Percentiles rank a stretch among this genome's conserved stretches.
These are phyloP conservation scores for Phaeotremella fagi DNA, from an alignment of 768 basidiomycete species.

Conservation along the genomic window DNA sequence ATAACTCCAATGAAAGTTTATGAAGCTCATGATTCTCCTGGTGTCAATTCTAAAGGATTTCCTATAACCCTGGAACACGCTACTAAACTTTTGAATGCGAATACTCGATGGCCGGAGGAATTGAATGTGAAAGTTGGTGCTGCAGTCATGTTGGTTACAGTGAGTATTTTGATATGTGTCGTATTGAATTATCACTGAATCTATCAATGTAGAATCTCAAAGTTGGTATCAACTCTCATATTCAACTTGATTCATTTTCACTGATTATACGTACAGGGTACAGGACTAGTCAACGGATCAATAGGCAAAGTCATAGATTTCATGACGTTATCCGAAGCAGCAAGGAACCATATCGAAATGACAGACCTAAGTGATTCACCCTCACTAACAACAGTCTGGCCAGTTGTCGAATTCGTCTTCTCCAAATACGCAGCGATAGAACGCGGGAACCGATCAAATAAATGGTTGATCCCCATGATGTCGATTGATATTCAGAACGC, in stretches of 20 bases:
- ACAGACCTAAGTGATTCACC: constrained; percentile 10
- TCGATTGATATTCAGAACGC: constrained; percentile 34
- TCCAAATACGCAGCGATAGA: constrained; percentile 10
- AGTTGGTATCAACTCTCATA: too few species aligned
- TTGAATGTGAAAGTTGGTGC: constrained; percentile 34
- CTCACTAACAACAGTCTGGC: constrained; percentile 15
- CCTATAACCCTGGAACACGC: constrained; percentile 18
- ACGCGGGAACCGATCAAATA: not conserved
- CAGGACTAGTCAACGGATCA: constrained; percentile 88
- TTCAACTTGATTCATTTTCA: too few species aligned
- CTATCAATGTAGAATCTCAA: too few species aligned
- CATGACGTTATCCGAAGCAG: constrained; percentile 25
- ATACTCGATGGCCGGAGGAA: constrained; percentile 26
- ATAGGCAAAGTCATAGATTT: constrained; percentile 33
- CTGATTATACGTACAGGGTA: constrained; percentile 57
- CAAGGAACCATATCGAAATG: not conserved
- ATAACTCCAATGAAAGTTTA: constrained; percentile 9
- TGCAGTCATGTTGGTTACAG: constrained; percentile 40
- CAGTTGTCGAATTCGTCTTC: constrained; percentile 31
- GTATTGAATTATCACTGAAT: too few species aligned
- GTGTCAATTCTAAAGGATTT: constrained; percentile 26
- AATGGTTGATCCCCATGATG: constrained; percentile 23
- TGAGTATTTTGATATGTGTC: too few species aligned
- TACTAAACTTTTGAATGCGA: constrained; percentile 21
- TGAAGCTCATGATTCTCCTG: constrained; percentile 20